Evolutionary conservation across 1,139 yeast species (phyloP).

Genomic region (Pichia sp.): DNA sequence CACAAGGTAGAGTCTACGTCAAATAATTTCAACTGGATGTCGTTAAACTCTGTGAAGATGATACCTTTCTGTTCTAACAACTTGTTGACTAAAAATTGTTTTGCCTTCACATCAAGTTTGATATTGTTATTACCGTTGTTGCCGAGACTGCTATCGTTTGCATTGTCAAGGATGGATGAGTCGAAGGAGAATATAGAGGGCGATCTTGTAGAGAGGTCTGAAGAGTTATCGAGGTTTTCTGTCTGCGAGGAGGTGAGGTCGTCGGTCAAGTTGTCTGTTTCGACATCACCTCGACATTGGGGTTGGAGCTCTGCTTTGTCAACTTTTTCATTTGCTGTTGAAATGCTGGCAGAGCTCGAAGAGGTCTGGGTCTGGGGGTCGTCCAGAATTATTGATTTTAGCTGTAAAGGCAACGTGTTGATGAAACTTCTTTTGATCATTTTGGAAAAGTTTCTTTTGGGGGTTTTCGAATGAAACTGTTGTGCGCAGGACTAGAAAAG

Average conservation of each 20-base stretch:
- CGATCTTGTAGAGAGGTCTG: background rate
- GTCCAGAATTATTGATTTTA: constrained; percentile 16
- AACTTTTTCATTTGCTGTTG: background rate
- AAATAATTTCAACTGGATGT: constrained; percentile 26
- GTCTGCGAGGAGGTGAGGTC: background rate
- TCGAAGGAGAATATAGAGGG: constrained; percentile 11
- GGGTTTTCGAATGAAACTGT: background rate
- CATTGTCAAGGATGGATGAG: constrained; percentile 7
- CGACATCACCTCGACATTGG: background rate
- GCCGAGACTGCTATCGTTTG: background rate
- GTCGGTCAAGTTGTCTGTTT: background rate
- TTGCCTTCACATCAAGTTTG: constrained; percentile 12
- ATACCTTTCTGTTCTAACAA: constrained; percentile 27
- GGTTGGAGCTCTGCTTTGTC: background rate
- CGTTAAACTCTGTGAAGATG: constrained; percentile 25
- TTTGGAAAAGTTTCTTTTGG: background rate
- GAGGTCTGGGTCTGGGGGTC: background rate
- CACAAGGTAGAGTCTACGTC: constrained; percentile 29
- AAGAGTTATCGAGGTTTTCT: constrained; percentile 3
- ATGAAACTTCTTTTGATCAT: constrained; percentile 22
- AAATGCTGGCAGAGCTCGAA: background rate
- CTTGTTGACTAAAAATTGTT: constrained; percentile 16
- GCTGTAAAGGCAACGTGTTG: constrained; percentile 18
- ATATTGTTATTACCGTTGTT: background rate
- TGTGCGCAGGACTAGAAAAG: background rate